Conservation (phyloP, 1,284 basidiomycete genomes). For the Naganishia sp. region DNA sequence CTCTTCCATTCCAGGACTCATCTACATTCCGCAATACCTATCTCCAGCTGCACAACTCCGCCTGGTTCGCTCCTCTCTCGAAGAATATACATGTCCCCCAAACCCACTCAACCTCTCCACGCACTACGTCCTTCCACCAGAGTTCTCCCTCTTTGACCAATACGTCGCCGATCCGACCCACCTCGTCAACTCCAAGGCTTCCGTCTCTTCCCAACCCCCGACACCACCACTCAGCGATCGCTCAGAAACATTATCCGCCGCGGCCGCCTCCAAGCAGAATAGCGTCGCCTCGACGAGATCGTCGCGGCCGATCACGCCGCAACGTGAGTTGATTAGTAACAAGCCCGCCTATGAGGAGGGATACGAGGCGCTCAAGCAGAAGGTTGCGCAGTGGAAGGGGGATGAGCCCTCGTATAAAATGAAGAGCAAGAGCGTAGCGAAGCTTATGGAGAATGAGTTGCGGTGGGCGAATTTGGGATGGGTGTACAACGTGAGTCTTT, state of each 20-base stretch:
- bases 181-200: constrained; percentile 36
- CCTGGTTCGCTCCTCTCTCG: constrained; percentile 69
- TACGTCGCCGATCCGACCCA: constrained; percentile 44
- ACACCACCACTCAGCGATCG: not conserved
- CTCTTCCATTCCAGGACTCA: constrained; percentile 62
- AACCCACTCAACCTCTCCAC: constrained; percentile 84
- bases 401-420: constrained; percentile 51
- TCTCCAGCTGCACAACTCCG: constrained; percentile 63
- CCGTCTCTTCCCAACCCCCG: constrained; percentile 29
- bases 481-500: constrained; percentile 63
- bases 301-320: constrained; percentile 4
- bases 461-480: constrained; percentile 92
- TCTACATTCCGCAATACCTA: constrained; percentile 74
- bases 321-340: constrained; percentile 42
- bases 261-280: not conserved
- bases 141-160: constrained; percentile 69
- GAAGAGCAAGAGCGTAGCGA: constrained; percentile 64
- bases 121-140: constrained; percentile 74
- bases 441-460: constrained; percentile 67
- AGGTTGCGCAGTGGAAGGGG: constrained; percentile 43
- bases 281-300: not conserved
- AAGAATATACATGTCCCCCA: constrained; percentile 70
- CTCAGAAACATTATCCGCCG: not conserved
- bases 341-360: constrained; percentile 44
- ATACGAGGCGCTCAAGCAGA: constrained; percentile 47